Evolutionary conservation across 805 yeast genomes (phyloP).

Genomic region (Sungouiella thailandica): DNA sequence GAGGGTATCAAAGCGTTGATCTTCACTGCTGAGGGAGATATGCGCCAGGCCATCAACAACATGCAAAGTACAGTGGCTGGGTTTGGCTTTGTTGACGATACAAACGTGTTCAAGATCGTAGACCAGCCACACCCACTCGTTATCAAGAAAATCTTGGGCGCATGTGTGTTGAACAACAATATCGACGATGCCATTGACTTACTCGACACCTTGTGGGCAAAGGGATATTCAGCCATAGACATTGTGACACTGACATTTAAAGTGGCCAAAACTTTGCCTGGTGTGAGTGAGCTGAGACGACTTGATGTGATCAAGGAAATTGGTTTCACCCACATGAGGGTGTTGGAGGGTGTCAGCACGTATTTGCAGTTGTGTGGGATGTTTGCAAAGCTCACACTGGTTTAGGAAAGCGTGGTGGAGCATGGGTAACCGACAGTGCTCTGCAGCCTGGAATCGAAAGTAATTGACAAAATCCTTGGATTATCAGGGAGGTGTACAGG

Average conservation of each 20-base stretch:
- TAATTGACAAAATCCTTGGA: too few species aligned
- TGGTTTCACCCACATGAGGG: conserved; percentile 88
- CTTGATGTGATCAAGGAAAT: conserved; percentile 79
- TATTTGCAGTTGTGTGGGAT: conserved; percentile 83
- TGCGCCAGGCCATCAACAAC: conserved; percentile 97
- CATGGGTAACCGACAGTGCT: too few species aligned
- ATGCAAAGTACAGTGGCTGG: conserved; percentile 93
- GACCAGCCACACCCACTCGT: conserved; percentile 95
- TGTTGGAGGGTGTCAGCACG: conserved; percentile 88
- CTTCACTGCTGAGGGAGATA: conserved; percentile 96
- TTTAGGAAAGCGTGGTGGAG: too few species aligned
- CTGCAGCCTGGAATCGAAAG: too few species aligned
- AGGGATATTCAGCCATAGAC: conserved; percentile 92
- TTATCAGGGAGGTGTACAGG: too few species aligned
- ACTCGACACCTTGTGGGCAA: conserved; percentile 70
- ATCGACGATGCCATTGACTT: conserved; percentile 64
- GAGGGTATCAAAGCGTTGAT: conserved; percentile 91
- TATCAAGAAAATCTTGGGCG: conserved; percentile 56
- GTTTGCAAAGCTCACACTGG: conserved; percentile 49
- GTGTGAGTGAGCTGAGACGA: conserved; percentile 61
- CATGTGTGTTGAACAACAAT: conserved; percentile 32
- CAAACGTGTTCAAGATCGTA: conserved; percentile 90
- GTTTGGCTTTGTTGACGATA: conserved; percentile 83
- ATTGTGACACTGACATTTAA: conserved; percentile 86
- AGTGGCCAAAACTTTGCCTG: conserved; percentile 73